A percentile compares a stretch with the other conserved stretches of the same genome.
Conservation (phyloP, 2,329 filamentous ascomycete genomes). For the Herpomyces periplanetae region DNA sequence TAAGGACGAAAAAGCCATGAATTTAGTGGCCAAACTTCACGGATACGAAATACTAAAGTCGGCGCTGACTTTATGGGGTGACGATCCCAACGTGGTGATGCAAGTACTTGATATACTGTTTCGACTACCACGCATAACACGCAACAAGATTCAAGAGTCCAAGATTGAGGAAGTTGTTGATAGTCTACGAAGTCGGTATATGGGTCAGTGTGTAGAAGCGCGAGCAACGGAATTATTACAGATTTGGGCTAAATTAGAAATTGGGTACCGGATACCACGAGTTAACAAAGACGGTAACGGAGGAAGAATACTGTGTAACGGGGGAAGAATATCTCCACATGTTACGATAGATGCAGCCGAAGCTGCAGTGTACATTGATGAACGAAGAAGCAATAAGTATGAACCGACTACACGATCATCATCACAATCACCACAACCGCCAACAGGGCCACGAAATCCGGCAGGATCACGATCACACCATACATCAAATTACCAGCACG, state of each 20-base stretch:
- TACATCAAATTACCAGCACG: no score
- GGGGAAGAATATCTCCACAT: no score
- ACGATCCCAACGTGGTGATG: slow-evolving; percentile 58
- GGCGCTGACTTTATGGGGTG: slow-evolving; percentile 40
- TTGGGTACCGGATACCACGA: slow-evolving; percentile 66
- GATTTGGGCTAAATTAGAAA: slow-evolving; percentile 55
- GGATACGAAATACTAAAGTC: slow-evolving; percentile 81
- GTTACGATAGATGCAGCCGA: slow-evolving; percentile 10
- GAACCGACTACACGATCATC: slow-evolving; percentile 12
- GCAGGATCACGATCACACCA: slow-evolving; percentile 8
- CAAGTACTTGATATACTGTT: slow-evolving; percentile 68
- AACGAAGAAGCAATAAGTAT: slow-evolving; percentile 13
- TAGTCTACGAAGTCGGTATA: slow-evolving; percentile 18
- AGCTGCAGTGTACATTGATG: slow-evolving; percentile 21
- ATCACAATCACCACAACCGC: slow-evolving; percentile 10
- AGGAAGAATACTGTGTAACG: no score
- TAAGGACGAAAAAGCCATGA: slow-evolving; percentile 48
- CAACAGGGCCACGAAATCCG: slow-evolving; percentile 12
- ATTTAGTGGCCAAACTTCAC: slow-evolving; percentile 75
- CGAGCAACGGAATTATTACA: slow-evolving; percentile 31
- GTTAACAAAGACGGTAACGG: slow-evolving; percentile 43
- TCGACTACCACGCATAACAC: slow-evolving; percentile 51
- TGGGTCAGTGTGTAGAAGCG: slow-evolving; percentile 29
- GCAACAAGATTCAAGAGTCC: slow-evolving; percentile 86
- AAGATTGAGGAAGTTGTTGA: slow-evolving; percentile 59